Evolutionary conservation across 2,329 filamentous ascomycete genomes (phyloP).

Genomic region (Penicillium sp.): DNA sequence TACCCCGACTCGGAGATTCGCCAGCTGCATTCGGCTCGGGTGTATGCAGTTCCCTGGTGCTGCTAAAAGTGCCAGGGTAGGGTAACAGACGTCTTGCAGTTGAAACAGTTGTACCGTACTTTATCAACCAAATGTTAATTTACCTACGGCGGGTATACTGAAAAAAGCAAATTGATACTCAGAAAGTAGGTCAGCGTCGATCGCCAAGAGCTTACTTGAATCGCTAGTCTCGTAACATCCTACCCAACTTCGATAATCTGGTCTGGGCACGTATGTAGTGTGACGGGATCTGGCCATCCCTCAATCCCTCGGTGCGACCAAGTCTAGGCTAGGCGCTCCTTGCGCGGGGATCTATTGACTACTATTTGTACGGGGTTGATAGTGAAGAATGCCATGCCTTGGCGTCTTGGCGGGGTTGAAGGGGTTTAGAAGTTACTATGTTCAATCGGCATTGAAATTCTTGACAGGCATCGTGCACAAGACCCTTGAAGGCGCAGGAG

Average conservation of each 20-base stretch:
- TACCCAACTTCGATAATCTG: not conserved
- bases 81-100: too few relatives aligned
- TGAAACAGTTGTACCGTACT: too few relatives aligned
- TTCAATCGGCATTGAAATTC: not conserved
- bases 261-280: not conserved
- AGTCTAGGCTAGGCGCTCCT: not conserved
- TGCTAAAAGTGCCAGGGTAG: not conserved
- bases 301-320: not conserved
- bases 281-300: not conserved
- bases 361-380: not conserved
- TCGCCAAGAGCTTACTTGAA: constrained; percentile 1
- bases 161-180: not conserved
- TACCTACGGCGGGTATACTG: too few relatives aligned
- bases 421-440: not conserved
- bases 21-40: not conserved
- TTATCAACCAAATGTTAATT: too few relatives aligned
- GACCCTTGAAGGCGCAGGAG: not conserved
- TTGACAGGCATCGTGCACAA: not conserved
- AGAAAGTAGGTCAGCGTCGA: not conserved
- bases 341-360: constrained; percentile 1
- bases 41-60: not conserved
- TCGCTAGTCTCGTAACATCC: not conserved
- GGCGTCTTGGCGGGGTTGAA: constrained; percentile 1
- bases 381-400: not conserved
- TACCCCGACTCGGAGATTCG: not conserved